Evolutionary conservation across 257 asterid species (phyloP), one percentile per base, ranked within the genome.

Genomic region (Cordia subcordata): DNA sequence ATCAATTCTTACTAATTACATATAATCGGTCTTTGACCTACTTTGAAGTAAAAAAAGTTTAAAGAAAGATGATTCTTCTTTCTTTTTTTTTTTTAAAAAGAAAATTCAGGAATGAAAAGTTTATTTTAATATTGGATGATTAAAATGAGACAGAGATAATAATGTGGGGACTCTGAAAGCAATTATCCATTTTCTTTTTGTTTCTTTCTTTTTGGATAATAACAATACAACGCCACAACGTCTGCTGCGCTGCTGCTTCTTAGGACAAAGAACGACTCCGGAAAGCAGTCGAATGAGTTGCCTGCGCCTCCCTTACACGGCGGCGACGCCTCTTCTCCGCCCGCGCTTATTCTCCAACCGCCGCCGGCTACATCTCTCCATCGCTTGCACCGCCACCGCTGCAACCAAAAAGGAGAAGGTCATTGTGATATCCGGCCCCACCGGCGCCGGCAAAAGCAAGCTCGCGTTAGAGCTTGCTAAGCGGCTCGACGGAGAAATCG

Each of bases 391-490:
- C 33, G 67, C 76, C 20, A 47, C 62, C 58, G 23, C 70, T 8
- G 17, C 16, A 23, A 44, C 38, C 14, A 79, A 55, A 37, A 75
- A 71, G 60, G 79, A 75, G 77, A 88, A 84, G 70, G 96, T 92
- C 55, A 66, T 92, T 5, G 96, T 92, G 39, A 84, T 92, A 63
- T 86, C 99, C 35, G 96, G 99, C 13, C 97, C 99, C 46, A 92
- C 97, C 42, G 97, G 97, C 56, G 94, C 97, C 66, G 97, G 99
- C 5, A 88, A 92, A 72, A 92, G 96, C 77, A 82, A 84, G 78
- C 96, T 92, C 15, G 77, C 96, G 0, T 60, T 92, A 64, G 94
- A 92, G 73, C 84, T 92, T 39, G 97, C 99, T 15, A 89, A 92
- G 66, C 76, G 84, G 6, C 86, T 92, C 60, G 86, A 88, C 46